Conservation (phyloP, 805 yeast species). For the Barnettozyma populi region DNA sequence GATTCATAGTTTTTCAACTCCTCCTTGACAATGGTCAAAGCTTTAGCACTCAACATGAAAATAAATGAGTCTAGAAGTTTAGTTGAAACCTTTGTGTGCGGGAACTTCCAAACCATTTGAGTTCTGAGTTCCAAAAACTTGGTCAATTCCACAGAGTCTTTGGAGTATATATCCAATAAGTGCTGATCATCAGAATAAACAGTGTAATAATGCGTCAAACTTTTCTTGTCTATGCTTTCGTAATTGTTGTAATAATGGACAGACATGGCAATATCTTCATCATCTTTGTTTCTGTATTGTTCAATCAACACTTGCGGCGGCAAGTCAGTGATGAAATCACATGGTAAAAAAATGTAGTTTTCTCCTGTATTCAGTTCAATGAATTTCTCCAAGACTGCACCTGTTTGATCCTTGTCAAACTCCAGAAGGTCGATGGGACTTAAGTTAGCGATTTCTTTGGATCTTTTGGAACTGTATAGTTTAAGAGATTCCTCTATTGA, state of each 20-base stretch:
- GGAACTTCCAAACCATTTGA: slow-evolving; percentile 85
- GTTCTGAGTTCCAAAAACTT: slow-evolving; percentile 75
- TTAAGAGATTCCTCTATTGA: slow-evolving; percentile 46
- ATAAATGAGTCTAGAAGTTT: slow-evolving; percentile 71
- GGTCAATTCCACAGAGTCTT: slow-evolving; percentile 61
- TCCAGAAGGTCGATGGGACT: slow-evolving; percentile 38
- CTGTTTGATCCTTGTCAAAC: slow-evolving; percentile 50
- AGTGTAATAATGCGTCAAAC: slow-evolving; percentile 61
- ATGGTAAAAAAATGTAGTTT: slow-evolving; percentile 78
- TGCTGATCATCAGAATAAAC: slow-evolving; percentile 49
- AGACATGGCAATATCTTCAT: slow-evolving; percentile 63
- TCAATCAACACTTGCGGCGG: slow-evolving; percentile 88
- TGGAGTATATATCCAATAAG: slow-evolving; percentile 68
- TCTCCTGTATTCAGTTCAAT: slow-evolving; percentile 36
- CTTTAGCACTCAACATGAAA: slow-evolving; percentile 52
- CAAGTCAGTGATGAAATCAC: slow-evolving; percentile 88
- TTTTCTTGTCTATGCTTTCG: slow-evolving; percentile 76
- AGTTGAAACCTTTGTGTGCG: slow-evolving; percentile 71
- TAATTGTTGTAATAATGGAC: slow-evolving; percentile 70
- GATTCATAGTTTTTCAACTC: slow-evolving; percentile 24
- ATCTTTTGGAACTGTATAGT: slow-evolving; percentile 38
- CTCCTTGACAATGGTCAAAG: slow-evolving; percentile 44
- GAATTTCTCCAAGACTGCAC: slow-evolving; percentile 52
- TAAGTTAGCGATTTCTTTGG: slow-evolving; percentile 21
- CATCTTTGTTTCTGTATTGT: slow-evolving; percentile 68